Evolutionary conservation across 805 yeast species (phyloP).

Genomic region (Suhomyces canberraensis): DNA sequence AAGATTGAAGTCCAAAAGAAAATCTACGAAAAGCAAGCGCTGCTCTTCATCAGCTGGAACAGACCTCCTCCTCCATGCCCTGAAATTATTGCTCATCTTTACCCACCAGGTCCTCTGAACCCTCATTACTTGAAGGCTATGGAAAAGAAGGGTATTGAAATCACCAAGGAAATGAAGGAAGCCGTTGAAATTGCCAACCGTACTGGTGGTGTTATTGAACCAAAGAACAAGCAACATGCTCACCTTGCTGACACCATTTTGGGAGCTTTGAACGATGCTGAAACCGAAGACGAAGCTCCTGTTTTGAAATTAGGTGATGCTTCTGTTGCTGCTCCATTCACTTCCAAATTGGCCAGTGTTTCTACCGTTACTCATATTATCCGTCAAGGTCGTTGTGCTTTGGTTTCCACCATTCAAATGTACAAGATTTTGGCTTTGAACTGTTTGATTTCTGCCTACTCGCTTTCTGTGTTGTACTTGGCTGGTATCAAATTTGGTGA

Average conservation of each 20-base stretch:
- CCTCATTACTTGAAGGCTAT: slow-evolving; percentile 85
- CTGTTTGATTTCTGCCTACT: slow-evolving; percentile 94
- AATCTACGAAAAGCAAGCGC: slow-evolving; percentile 82
- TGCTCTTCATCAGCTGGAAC: slow-evolving; percentile 75
- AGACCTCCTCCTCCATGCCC: slow-evolving; percentile 85
- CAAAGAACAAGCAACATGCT: slow-evolving; percentile 17
- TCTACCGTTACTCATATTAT: slow-evolving; percentile 88
- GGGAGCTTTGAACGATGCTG: slow-evolving; percentile 49
- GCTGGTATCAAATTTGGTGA: slow-evolving; percentile 99
- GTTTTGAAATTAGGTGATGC: slow-evolving; percentile 95
- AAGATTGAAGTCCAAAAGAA: slow-evolving; percentile 59
- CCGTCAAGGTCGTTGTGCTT: slow-evolving; percentile 97
- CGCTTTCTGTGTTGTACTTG: slow-evolving; percentile 86
- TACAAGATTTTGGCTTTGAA: slow-evolving; percentile 95
- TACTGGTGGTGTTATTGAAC: slow-evolving; percentile 21
- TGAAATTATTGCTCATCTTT: slow-evolving; percentile 82
- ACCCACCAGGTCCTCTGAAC: slow-evolving; percentile 92
- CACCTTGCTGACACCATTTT: slow-evolving; percentile 60
- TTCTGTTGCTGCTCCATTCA: slow-evolving; percentile 98
- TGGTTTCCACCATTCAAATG: slow-evolving; percentile 97
- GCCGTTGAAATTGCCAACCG: slow-evolving; percentile 53
- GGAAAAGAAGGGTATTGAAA: slow-evolving; percentile 76
- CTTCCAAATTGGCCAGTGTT: slow-evolving; percentile 90
- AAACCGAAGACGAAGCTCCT: slow-evolving; percentile 84
- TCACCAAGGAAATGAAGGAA: slow-evolving; percentile 69